Conservation (phyloP, 768 basidiomycete species). For the Glaciozyma antarctica region DNA sequence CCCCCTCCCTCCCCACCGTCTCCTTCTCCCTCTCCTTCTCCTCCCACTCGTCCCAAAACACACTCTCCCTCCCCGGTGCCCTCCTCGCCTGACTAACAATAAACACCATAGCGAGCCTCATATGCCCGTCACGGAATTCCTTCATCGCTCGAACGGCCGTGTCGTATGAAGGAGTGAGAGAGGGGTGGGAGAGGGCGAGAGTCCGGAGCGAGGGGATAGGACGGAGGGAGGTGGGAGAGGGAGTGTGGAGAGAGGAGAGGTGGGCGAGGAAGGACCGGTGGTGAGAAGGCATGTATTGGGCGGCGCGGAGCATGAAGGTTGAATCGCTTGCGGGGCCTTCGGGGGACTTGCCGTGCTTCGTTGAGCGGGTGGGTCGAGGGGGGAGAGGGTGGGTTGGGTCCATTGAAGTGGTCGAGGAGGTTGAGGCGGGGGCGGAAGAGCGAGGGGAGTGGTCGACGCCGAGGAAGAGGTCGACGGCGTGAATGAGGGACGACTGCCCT, state of each 20-base stretch:
- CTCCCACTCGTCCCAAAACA: constrained; percentile 15
- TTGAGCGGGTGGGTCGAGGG: constrained; percentile 7
- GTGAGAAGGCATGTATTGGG: constrained; percentile 84
- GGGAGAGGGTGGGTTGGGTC: neutral
- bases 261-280: constrained; percentile 65
- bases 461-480: constrained; percentile 62
- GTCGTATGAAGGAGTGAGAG: constrained; percentile 54
- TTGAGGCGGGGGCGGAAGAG: neutral
- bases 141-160: constrained; percentile 67
- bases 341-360: neutral
- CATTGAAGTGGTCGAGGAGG: constrained; percentile 6
- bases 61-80: constrained; percentile 34
- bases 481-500: constrained; percentile 87
- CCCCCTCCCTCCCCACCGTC: constrained; percentile 16
- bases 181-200: constrained; percentile 43
- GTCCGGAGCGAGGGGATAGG: constrained; percentile 52
- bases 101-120: constrained; percentile 79
- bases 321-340: constrained; percentile 33
- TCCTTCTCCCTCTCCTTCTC: constrained; percentile 4
- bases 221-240: neutral
- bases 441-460: constrained; percentile 50
- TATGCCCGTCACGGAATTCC: constrained; percentile 73
- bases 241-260: constrained; percentile 54
- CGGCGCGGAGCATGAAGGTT: constrained; percentile 76
- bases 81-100: constrained; percentile 69